phyloP scores from a whole-genome alignment of 192 early-diverging fungal genomes.

The Gamsiella multidivaricata region DNA sequence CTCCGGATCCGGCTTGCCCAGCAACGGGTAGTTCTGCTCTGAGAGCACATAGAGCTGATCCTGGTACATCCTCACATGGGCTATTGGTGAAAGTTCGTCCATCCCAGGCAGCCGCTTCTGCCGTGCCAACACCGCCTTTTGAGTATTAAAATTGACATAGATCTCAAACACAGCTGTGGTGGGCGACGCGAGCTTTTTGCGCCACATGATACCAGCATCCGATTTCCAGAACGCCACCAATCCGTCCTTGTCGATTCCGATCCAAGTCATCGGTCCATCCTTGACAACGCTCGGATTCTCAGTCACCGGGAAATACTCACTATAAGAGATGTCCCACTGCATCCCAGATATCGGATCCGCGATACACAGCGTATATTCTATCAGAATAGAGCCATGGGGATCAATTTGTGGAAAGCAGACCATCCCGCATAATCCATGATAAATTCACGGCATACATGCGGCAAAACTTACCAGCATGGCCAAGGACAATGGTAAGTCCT shows the following conservation, averaged over 20 bases:
- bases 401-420: too few relatives aligned
- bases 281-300: neutral
- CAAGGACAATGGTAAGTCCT: constrained; percentile 23
- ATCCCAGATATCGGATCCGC: constrained; percentile 27
- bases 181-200: constrained; percentile 25
- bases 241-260: constrained; percentile 31
- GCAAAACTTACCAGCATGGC: constrained; percentile 28
- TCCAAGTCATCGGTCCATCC: constrained; percentile 7
- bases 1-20: constrained; percentile 2
- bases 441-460: neutral
- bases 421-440: too few relatives aligned
- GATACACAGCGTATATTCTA: constrained; percentile 38
- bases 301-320: constrained; percentile 29
- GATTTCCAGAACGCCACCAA: constrained; percentile 4
- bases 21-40: constrained; percentile 25
- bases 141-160: neutral
- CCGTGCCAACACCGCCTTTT: neutral
- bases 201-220: constrained; percentile 7
- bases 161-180: constrained; percentile 38
- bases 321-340: constrained; percentile 50
- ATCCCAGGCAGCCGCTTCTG: constrained; percentile 1
- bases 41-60: constrained; percentile 44
- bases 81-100: neutral
- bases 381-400: too few relatives aligned
- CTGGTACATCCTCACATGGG: constrained; percentile 29